Evolutionary conservation across 176 grass and related monocot species (phyloP).

Genomic region (Eremochloa ophiuroides): DNA sequence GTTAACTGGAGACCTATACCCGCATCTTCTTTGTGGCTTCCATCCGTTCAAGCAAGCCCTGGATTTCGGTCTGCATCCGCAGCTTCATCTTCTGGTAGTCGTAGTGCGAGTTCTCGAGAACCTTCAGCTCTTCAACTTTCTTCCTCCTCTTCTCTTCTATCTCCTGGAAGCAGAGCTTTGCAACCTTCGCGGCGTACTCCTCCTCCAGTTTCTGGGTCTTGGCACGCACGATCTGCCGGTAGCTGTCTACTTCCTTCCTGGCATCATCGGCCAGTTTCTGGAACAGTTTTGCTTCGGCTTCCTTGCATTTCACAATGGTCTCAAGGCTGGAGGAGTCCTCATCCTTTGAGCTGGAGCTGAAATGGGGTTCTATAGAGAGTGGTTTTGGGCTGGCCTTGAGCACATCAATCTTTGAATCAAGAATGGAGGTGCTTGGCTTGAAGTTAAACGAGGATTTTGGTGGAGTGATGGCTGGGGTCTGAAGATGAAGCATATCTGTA

Average conservation of each 20-base stretch:
- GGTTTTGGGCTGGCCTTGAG: conserved; percentile 68
- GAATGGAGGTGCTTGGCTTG: conserved; percentile 55
- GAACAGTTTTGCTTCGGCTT: conserved; percentile 96
- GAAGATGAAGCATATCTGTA: conserved; percentile 54
- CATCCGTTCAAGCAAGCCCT: conserved; percentile 95
- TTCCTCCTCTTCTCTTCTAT: conserved; percentile 78
- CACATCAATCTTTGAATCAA: conserved; percentile 44
- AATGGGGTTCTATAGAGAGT: conserved; percentile 55
- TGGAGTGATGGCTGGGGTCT: conserved; percentile 40
- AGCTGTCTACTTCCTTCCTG: conserved; percentile 68
- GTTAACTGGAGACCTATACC: conserved; percentile 46
- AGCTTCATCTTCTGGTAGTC: conserved; percentile 99
- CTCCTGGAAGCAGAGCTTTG: conserved; percentile 70
- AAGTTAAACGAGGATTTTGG: conserved; percentile 68
- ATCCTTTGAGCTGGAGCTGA: conserved; percentile 58
- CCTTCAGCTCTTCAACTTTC: conserved; percentile 93
- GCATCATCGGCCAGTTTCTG: conserved; percentile 90
- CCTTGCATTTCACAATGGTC: conserved; percentile 99
- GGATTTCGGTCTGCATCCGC: conserved; percentile 95
- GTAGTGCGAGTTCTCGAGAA: conserved; percentile 74
- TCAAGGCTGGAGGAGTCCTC: conserved; percentile 82
- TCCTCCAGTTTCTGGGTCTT: conserved; percentile 83
- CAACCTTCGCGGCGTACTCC: conserved; percentile 59
- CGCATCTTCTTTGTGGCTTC: conserved; percentile 99
- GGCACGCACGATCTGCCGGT: conserved; percentile 62